Evolutionary conservation across 768 basidiomycete species (phyloP).

Genomic region (Serendipita indica): DNA sequence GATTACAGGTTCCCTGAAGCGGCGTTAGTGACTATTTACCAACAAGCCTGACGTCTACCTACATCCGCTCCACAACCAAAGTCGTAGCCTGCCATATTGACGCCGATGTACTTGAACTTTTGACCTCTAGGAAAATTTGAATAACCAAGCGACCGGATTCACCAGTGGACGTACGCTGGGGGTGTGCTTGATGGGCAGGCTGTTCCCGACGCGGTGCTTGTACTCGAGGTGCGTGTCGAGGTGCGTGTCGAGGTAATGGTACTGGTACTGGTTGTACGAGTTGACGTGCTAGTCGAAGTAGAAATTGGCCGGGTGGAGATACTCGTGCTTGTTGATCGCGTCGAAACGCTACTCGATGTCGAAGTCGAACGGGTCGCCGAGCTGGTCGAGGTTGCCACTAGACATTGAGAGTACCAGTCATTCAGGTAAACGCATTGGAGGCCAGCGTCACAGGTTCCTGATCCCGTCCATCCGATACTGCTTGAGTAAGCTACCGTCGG

Average conservation of each 20-base stretch:
- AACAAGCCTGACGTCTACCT: background rate
- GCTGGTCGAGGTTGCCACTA: background rate
- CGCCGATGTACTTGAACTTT: background rate
- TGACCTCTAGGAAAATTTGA: background rate
- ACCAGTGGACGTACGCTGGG: slow-evolving; percentile 28
- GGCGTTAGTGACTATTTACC: background rate
- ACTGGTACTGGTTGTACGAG: slow-evolving; percentile 10
- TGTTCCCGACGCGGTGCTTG: background rate
- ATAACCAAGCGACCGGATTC: background rate
- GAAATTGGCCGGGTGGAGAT: slow-evolving; percentile 17
- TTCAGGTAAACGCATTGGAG: slow-evolving; percentile 20
- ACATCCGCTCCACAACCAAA: slow-evolving; percentile 32
- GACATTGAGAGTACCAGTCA: slow-evolving; percentile 22
- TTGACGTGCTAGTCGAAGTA: slow-evolving; percentile 15
- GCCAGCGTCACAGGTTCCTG: slow-evolving; percentile 25
- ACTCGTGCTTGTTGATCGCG: background rate
- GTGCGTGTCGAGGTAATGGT: slow-evolving; percentile 8
- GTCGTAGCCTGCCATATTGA: slow-evolving; percentile 39
- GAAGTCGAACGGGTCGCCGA: slow-evolving; percentile 19
- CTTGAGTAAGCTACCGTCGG: too few species aligned
- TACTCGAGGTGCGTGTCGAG: slow-evolving; percentile 5
- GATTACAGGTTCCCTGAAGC: background rate
- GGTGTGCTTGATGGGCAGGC: slow-evolving; percentile 21
- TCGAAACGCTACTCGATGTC: slow-evolving; percentile 19
- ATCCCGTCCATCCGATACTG: slow-evolving; percentile 23